phyloP scores from a whole-genome alignment of 257 asterid genomes.

The Solanum chmielewskii region DNA sequence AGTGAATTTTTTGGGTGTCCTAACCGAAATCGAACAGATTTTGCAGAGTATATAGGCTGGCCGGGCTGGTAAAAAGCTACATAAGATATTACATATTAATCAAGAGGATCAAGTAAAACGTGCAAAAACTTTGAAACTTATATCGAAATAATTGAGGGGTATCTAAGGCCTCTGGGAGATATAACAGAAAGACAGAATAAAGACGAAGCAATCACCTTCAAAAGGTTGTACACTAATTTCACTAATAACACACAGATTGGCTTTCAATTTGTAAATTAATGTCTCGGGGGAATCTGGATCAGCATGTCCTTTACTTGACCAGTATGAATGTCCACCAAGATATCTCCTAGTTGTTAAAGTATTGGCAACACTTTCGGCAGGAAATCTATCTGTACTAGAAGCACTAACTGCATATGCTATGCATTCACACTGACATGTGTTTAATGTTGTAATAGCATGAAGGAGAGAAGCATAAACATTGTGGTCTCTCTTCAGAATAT shows the following conservation, averaged over 20 bases:
- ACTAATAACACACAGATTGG: slow-evolving; percentile 61
- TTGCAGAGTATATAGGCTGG: slow-evolving; percentile 68
- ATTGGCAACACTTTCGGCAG: slow-evolving; percentile 51
- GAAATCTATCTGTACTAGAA: slow-evolving; percentile 69
- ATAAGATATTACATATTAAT: neutral
- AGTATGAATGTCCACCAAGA: slow-evolving; percentile 46
- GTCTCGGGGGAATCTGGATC: slow-evolving; percentile 67
- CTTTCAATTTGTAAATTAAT: slow-evolving; percentile 44
- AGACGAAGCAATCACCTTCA: slow-evolving; percentile 35
- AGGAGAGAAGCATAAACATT: slow-evolving; percentile 51
- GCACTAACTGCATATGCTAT: slow-evolving; percentile 56
- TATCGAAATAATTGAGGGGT: neutral
- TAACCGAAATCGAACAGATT: slow-evolving; percentile 48
- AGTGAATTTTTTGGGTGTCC: slow-evolving; percentile 44
- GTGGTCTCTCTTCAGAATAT: slow-evolving; percentile 34
- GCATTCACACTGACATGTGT: slow-evolving; percentile 33
- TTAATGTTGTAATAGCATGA: slow-evolving; percentile 38
- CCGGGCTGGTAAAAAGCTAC: slow-evolving; percentile 66
- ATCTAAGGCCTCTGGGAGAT: neutral
- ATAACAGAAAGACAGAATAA: neutral
- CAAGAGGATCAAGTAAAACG: neutral
- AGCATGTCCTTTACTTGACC: slow-evolving; percentile 83
- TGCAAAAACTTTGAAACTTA: neutral
- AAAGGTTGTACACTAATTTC: slow-evolving; percentile 70
- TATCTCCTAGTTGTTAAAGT: slow-evolving; percentile 51